Percentiles rank a stretch among this genome's conserved stretches.
phyloP scores from a whole-genome alignment of 306 rosid species.

The Prunus persica region DNA sequence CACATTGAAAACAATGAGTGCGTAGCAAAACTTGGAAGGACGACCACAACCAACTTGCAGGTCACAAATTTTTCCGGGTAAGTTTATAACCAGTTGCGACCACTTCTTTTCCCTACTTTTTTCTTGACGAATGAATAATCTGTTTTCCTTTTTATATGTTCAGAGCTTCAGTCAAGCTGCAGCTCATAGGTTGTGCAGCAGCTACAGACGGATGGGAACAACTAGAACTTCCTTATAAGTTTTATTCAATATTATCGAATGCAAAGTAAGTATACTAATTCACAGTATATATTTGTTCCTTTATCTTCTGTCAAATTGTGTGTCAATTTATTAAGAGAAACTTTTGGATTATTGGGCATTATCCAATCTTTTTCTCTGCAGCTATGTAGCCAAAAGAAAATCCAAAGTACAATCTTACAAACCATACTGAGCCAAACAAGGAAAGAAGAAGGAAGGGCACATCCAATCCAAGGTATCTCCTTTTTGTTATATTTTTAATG shows the following conservation, averaged over 20 bases:
- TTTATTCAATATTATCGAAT: neutral
- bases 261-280: neutral
- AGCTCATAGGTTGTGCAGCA: neutral
- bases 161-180: neutral
- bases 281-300: neutral
- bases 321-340: neutral
- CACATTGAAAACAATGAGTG: neutral
- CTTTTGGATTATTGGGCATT: neutral
- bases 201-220: neutral
- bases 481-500: neutral
- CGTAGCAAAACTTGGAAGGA: neutral
- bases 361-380: neutral
- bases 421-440: neutral
- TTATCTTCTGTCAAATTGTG: neutral
- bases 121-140: neutral
- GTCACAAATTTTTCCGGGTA: neutral
- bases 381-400: neutral
- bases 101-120: neutral
- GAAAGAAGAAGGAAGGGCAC: conserved; percentile 5
- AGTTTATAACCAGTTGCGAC: neutral
- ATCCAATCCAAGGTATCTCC: neutral
- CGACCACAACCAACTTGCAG: neutral
- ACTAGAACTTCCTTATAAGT: neutral
- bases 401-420: neutral
- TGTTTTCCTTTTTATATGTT: neutral